Evolutionary conservation across 2,329 filamentous ascomycete species (phyloP).

Genomic region (Dichotomopilus funicola): DNA sequence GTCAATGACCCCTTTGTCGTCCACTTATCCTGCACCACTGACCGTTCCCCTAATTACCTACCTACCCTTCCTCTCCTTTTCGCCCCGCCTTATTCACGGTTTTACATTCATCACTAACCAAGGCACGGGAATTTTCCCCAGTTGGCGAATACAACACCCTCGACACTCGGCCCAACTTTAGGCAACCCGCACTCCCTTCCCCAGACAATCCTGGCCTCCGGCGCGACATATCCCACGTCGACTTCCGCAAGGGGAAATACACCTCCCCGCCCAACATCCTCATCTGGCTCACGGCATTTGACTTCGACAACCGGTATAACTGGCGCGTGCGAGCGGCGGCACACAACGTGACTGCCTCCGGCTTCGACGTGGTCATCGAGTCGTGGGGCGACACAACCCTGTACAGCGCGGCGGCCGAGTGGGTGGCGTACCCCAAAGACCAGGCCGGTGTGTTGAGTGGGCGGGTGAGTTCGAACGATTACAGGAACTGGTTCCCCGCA

Average conservation of each 20-base stretch:
- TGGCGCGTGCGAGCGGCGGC: background rate
- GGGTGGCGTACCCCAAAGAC: background rate
- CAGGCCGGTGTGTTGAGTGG: background rate
- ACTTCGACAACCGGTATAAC: background rate
- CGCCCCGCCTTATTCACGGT: background rate
- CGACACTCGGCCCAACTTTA: background rate
- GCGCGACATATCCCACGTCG: background rate
- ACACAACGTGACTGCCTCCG: background rate
- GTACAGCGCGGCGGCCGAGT: background rate
- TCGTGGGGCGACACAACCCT: background rate
- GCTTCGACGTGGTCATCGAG: background rate
- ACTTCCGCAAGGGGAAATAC: background rate
- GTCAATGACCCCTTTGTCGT: too few relatives aligned
- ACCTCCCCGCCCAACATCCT: background rate
- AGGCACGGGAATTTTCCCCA: too few relatives aligned
- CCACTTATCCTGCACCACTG: too few relatives aligned
- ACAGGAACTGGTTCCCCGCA: too few relatives aligned
- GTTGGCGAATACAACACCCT: background rate
- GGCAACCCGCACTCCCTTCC: too few relatives aligned
- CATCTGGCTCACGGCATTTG: background rate
- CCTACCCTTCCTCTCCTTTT: background rate
- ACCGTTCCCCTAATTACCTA: too few relatives aligned
- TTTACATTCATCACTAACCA: background rate
- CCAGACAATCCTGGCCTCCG: too few relatives aligned
- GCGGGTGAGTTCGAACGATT: too few relatives aligned